These are phyloP conservation scores for Perkinsela sp. DNA, from an alignment of 208 protist genomes.

Conservation along the genomic window DNA sequence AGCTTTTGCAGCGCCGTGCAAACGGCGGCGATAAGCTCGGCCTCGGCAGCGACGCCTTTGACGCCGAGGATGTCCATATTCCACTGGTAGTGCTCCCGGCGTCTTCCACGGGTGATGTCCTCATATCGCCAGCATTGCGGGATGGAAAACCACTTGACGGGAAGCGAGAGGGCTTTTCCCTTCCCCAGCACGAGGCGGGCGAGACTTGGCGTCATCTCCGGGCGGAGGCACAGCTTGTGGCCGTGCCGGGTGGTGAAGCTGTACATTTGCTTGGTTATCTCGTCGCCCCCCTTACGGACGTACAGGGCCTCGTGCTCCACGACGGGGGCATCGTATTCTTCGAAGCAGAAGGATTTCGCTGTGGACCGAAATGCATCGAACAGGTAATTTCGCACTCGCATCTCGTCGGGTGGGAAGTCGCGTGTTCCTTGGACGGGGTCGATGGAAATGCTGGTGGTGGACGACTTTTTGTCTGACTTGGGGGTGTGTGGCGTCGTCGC, in stretches of 20 bases:
- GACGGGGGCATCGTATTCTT: slow-evolving; percentile 82
- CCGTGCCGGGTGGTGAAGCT: slow-evolving; percentile 76
- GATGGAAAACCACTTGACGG: slow-evolving; percentile 78
- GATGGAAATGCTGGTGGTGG: slow-evolving; percentile 45
- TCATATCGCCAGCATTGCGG: slow-evolving; percentile 85
- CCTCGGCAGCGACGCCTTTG: slow-evolving; percentile 50
- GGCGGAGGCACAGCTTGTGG: slow-evolving; percentile 61
- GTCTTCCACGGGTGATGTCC: slow-evolving; percentile 65
- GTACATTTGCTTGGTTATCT: slow-evolving; percentile 85
- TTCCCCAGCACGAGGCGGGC: slow-evolving; percentile 59
- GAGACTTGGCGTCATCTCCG: slow-evolving; percentile 80
- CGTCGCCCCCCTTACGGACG: slow-evolving; percentile 73
- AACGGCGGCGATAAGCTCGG: slow-evolving; percentile 62
- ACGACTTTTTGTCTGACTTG: slow-evolving; percentile 56
- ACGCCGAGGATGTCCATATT: slow-evolving; percentile 86
- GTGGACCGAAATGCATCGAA: slow-evolving; percentile 58
- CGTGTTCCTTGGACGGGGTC: slow-evolving; percentile 70
- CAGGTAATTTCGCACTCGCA: slow-evolving; percentile 60
- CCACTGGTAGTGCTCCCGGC: slow-evolving; percentile 84
- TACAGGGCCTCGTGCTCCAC: slow-evolving; percentile 72
- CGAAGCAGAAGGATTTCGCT: slow-evolving; percentile 54
- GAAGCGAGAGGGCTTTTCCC: slow-evolving; percentile 51
- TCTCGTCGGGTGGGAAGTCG: slow-evolving; percentile 78
- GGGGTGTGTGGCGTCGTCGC: no score
- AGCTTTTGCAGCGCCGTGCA: slow-evolving; percentile 36